Percentiles rank a stretch among this genome's conserved stretches.
phyloP scores from a whole-genome alignment of 2,329 filamentous ascomycete species.

The Orbilia brochopaga region DNA sequence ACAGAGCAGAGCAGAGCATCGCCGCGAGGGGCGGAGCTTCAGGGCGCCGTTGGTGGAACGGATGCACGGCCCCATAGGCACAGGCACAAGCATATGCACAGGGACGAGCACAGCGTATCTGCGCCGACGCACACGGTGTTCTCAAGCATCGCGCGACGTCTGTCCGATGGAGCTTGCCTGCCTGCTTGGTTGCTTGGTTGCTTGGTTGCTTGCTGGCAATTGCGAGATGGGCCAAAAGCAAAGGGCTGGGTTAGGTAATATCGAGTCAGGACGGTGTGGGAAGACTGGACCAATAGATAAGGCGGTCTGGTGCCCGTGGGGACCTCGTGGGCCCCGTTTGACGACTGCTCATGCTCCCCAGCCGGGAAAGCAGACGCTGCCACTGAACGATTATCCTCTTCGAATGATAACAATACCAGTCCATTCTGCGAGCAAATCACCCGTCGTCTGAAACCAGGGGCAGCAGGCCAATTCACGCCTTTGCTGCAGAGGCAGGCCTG shows the following conservation, averaged over 20 bases:
- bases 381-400: too few species aligned
- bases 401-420: too few species aligned
- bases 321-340: slow-evolving; percentile 16
- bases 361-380: too few species aligned
- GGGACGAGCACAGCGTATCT: too few species aligned
- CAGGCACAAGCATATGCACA: too few species aligned
- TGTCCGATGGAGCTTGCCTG: too few species aligned
- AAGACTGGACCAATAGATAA: slow-evolving; percentile 46
- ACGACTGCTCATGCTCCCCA: neutral
- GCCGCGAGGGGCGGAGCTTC: too few species aligned
- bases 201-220: too few species aligned
- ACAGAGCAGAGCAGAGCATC: neutral
- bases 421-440: slow-evolving; percentile 47
- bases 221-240: too few species aligned
- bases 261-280: slow-evolving; percentile 30
- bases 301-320: slow-evolving; percentile 43
- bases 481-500: slow-evolving; percentile 15
- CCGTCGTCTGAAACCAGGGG: slow-evolving; percentile 50
- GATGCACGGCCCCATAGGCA: neutral
- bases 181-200: neutral
- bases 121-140: too few species aligned
- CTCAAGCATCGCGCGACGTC: too few species aligned
- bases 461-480: slow-evolving; percentile 43
- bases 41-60: too few species aligned
- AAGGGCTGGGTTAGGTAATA: slow-evolving; percentile 2